Evolutionary conservation across 441 rosid species (phyloP).

Genomic region (Croton setiger): DNA sequence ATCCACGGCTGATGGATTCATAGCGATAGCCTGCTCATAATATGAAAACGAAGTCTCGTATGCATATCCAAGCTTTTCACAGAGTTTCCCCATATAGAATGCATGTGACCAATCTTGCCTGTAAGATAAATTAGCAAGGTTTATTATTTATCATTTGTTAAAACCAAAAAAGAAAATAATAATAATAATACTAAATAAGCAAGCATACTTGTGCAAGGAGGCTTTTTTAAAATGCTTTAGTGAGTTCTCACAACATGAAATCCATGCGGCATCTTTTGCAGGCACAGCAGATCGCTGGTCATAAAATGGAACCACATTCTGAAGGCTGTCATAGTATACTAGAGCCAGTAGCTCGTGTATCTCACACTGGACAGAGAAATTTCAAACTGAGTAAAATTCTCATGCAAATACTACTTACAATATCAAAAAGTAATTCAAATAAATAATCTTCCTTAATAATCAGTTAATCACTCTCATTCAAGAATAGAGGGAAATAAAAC

Average conservation of each 20-base stretch:
- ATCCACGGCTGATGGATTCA: constrained; percentile 92
- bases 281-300: constrained; percentile 89
- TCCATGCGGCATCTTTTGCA: constrained; percentile 81
- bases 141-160: constrained; percentile 6
- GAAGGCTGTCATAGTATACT: constrained; percentile 98
- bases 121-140: constrained; percentile 27
- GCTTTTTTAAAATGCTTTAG: constrained; percentile 93
- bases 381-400: no score
- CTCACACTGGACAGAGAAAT: constrained; percentile 50
- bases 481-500: no score
- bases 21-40: constrained; percentile 72
- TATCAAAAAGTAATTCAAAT: no score
- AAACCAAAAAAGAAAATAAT: constrained; percentile 18
- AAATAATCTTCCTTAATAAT: no score
- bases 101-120: constrained; percentile 99
- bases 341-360: constrained; percentile 95
- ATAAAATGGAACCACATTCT: constrained; percentile 94
- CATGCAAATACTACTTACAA: no score
- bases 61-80: constrained; percentile 84
- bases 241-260: constrained; percentile 74
- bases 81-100: constrained; percentile 96
- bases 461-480: no score
- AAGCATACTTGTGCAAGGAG: constrained; percentile 67
- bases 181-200: constrained; percentile 13
- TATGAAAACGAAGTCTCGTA: constrained; percentile 65